Conservation (phyloP, 305 asterid genomes). For the Nicotiana rustica region DNA sequence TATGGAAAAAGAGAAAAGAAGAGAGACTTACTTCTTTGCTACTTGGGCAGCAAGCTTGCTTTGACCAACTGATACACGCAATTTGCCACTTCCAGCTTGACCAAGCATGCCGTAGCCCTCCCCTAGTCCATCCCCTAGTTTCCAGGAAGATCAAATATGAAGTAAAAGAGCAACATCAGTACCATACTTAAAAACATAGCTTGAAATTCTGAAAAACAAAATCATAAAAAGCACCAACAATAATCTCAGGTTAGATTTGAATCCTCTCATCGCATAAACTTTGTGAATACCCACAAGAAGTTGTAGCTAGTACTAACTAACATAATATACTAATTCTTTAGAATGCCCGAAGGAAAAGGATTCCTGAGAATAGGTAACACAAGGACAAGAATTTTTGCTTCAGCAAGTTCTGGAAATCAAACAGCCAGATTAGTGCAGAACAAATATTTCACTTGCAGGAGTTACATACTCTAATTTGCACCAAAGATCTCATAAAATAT, state of each 20-base stretch:
- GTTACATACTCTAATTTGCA: not conserved
- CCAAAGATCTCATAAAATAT: not conserved
- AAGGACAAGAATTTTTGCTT: not conserved
- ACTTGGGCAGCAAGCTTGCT: constrained; percentile 91
- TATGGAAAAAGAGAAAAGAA: constrained; percentile 11
- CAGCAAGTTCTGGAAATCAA: not conserved
- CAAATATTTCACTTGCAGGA: not conserved
- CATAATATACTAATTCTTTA: not conserved
- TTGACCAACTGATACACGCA: constrained; percentile 82
- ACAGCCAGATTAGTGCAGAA: not conserved
- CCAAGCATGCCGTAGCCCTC: constrained; percentile 99
- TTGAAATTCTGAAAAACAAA: constrained; percentile 15
- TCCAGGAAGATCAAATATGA: constrained; percentile 36
- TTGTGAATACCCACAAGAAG: not conserved
- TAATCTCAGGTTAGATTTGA: not conserved
- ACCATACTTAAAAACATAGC: not conserved
- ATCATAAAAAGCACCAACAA: constrained; percentile 12
- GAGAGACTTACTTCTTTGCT: constrained; percentile 70
- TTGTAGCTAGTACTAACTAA: constrained; percentile 1
- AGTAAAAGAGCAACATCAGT: constrained; percentile 8
- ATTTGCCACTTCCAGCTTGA: constrained; percentile 95
- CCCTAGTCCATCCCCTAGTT: constrained; percentile 93
- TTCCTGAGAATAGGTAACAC: not conserved
- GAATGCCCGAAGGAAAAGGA: not conserved
- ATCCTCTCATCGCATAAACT: not conserved